Evolutionary conservation across 2,329 filamentous ascomycete genomes (phyloP).

Genomic region (Claviceps purpurea): DNA sequence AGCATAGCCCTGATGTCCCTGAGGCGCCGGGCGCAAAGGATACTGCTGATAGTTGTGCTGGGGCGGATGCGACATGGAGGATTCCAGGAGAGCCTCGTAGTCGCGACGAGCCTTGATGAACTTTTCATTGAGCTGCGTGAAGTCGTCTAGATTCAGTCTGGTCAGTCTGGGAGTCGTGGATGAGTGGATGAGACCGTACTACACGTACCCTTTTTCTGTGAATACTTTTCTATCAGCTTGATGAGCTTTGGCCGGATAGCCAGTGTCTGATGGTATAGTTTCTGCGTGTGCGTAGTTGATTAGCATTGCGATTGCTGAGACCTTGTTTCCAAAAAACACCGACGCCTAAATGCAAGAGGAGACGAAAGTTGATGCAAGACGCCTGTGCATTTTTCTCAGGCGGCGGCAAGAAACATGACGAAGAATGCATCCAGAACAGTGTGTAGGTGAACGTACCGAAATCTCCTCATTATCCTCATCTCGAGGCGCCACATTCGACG

Average conservation of each 20-base stretch:
- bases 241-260: conserved; percentile 94
- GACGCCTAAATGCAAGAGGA: too few species aligned
- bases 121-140: conserved; percentile 96
- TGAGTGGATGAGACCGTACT: too few species aligned
- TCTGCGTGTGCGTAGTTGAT: conserved; percentile 26
- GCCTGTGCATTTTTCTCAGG: too few species aligned
- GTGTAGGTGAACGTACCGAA: conserved; percentile 40
- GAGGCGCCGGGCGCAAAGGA: conserved; percentile 36
- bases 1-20: conserved; percentile 34
- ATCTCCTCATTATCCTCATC: conserved; percentile 96
- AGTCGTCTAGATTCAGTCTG: conserved; percentile 56
- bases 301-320: conserved; percentile 12
- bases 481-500: conserved; percentile 64
- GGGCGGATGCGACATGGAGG: conserved; percentile 90
- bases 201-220: conserved; percentile 81
- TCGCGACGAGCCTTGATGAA: conserved; percentile 97
- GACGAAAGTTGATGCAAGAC: too few species aligned
- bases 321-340: too few species aligned
- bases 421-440: too few species aligned
- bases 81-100: conserved; percentile 90
- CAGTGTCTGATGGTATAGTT: conserved; percentile 81
- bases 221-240: conserved; percentile 96
- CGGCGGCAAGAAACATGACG: too few species aligned
- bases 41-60: conserved; percentile 65
- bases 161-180: background rate